Evolutionary conservation across 352 stramenopile species (phyloP).

Genomic region (Poterioochromonas sp.): DNA sequence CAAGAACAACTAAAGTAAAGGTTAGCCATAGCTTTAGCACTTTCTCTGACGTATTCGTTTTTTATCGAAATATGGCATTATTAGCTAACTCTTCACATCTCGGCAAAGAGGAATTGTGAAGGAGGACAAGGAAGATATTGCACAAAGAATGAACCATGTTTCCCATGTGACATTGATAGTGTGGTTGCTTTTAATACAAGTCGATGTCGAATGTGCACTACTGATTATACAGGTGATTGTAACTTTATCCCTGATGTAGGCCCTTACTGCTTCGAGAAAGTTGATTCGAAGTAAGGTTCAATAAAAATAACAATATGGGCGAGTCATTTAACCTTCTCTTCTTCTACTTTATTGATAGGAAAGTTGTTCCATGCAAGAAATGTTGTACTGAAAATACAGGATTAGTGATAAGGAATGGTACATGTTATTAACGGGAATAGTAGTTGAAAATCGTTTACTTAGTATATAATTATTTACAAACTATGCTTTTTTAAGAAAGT

Average conservation of each 20-base stretch:
- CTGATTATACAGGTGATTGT: background rate
- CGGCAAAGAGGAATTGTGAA: background rate
- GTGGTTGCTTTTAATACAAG: background rate
- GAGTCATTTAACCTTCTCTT: too few relatives aligned
- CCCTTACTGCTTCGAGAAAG: background rate
- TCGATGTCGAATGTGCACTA: background rate
- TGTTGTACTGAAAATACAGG: conserved; percentile 19
- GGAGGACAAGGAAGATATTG: background rate
- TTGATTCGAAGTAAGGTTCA: background rate
- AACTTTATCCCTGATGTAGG: conserved; percentile 8
- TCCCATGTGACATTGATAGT: background rate
- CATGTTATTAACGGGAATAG: too few relatives aligned
- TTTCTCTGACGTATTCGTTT: background rate
- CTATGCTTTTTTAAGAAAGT: background rate
- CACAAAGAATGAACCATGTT: background rate
- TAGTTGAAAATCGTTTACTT: background rate
- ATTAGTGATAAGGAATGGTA: too few relatives aligned
- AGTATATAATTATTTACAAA: background rate
- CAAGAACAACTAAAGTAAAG: background rate
- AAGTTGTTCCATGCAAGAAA: conserved; percentile 16
- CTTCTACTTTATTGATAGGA: background rate
- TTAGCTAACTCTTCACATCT: background rate
- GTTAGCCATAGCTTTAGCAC: background rate
- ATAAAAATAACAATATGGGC: too few relatives aligned
- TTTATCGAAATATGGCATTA: background rate